A percentile compares a stretch with the other conserved stretches of the same genome.
Evolutionary conservation across 345 rosid genomes (phyloP).

Genomic region (Reutealis trisperma): DNA sequence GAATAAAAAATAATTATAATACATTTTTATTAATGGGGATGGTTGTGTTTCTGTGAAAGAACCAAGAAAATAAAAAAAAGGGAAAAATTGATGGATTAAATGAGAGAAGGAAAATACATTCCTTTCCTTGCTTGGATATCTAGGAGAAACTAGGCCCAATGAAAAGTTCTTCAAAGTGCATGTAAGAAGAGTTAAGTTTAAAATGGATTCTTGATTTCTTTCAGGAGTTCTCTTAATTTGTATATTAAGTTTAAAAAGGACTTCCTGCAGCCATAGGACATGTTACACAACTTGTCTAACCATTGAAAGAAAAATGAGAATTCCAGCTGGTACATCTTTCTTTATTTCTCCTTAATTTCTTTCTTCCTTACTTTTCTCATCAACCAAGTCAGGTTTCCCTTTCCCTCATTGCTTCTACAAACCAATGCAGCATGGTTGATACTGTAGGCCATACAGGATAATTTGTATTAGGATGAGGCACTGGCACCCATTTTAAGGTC

Average conservation of each 20-base stretch:
- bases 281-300: not conserved
- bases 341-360: not conserved
- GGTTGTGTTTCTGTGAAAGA: not conserved
- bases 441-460: not conserved
- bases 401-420: not conserved
- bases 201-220: too few relatives aligned
- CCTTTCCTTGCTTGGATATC: too few relatives aligned
- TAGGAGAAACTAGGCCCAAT: too few relatives aligned
- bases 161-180: too few relatives aligned
- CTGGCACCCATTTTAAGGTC: not conserved
- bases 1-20: too few relatives aligned
- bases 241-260: too few relatives aligned
- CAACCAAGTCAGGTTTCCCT: not conserved
- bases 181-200: too few relatives aligned
- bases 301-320: not conserved
- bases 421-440: not conserved
- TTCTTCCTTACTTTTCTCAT: too few relatives aligned
- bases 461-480: not conserved
- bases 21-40: not conserved
- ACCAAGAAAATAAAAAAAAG: not conserved
- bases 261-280: too few relatives aligned
- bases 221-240: too few relatives aligned
- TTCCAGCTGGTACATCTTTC: not conserved
- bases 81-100: not conserved
- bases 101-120: not conserved